Base-by-base conservation (phyloP, 768 basidiomycete species). In the Russula foetens region DNA sequence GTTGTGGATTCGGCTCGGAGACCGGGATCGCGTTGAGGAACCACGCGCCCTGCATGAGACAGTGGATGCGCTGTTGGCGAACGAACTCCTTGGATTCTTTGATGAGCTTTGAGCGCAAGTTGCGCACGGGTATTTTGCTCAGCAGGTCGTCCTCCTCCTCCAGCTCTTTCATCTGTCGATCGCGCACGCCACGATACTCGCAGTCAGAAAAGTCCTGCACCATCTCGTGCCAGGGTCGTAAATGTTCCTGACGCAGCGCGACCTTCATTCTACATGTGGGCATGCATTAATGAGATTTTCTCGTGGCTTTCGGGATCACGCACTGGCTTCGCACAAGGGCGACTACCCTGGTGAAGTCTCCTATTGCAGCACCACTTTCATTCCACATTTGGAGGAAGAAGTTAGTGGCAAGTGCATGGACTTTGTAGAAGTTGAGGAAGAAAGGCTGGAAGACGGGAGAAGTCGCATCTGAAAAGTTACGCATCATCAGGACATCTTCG, bases 311-410 rank as follows among this genome's bases (percentile, higher is more conserved):
- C 31, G 38, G 38, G 15, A 49, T 28, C 39, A 84, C 88, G 63
- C 71, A 92, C 90, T 95, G 93, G 79, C 90, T 92, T 54, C 84
- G 83, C 38, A 87, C 85, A 21, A 95, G 76, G 7, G 84, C 86
- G 35, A 82, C 81, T 11, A 96, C 84, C 11, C 94, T 84, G 38
- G 80, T 77, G 64, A 93, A 92, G 72, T 96, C 93, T 21, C 77
- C 84, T 14, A 71, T 68, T 4, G 86, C 84, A 1, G 93, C 88
- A 14, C 86, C 85, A 67, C 88, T 90, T 70, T 96, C 93, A 66
- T 79, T 82, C 92, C 91, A 96, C 84, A 96, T 92, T 35, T 90
- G 82, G n/a, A 92, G 74, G 73, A 95, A 95, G 76, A 95, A 94
- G 48, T 82, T 82, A 4, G 86, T 84, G 6, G 88, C 88, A n/a